phyloP scores from a whole-genome alignment of 2,329 filamentous ascomycete genomes.

The Fusarium hostae region DNA sequence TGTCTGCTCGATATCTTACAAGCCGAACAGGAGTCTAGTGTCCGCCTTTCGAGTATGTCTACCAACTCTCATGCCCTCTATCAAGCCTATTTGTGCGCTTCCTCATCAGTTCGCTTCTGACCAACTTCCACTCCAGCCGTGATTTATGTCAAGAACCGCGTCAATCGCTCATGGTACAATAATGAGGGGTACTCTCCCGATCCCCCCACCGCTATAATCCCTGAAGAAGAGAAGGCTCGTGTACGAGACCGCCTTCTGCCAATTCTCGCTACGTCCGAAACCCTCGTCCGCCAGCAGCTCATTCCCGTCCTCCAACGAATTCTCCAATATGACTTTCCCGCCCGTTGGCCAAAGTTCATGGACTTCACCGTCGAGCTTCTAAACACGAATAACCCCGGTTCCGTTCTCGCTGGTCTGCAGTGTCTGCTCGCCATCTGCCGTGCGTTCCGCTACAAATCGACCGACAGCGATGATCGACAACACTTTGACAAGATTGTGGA shows the following conservation, averaged over 20 bases:
- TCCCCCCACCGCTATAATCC: conserved; percentile 68
- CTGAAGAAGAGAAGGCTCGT: conserved; percentile 87
- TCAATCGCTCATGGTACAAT: conserved; percentile 89
- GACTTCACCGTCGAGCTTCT: conserved; percentile 91
- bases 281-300: conserved; percentile 89
- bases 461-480: conserved; percentile 77
- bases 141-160: conserved; percentile 97
- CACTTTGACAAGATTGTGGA: conserved; percentile 97
- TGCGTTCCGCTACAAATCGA: conserved; percentile 91
- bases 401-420: conserved; percentile 92
- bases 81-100: conserved; percentile 35
- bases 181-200: conserved; percentile 79
- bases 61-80: conserved; percentile 11
- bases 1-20: conserved; percentile 91
- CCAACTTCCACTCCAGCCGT: conserved; percentile 70
- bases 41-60: conserved; percentile 86
- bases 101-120: conserved; percentile 33
- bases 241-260: conserved; percentile 91
- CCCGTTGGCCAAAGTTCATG: conserved; percentile 93
- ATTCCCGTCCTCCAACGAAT: conserved; percentile 96
- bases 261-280: conserved; percentile 82
- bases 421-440: conserved; percentile 95
- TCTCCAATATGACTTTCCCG: conserved; percentile 93
- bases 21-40: conserved; percentile 83
- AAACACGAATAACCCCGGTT: conserved; percentile 84